Evolutionary conservation across 805 yeast species (phyloP).

Genomic region (Starmerella tilneyi): DNA sequence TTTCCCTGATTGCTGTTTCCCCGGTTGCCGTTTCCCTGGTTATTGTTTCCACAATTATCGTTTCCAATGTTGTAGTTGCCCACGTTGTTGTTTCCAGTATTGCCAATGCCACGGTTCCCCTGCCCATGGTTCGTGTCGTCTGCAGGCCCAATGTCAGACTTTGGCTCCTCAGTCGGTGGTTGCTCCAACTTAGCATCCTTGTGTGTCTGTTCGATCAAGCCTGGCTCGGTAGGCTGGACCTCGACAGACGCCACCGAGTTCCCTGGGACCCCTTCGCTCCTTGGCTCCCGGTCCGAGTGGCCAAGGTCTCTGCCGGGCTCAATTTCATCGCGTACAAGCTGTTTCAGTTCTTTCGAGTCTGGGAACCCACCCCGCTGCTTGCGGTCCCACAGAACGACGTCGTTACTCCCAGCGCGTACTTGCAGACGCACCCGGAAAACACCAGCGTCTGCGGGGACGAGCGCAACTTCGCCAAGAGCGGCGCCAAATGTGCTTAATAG

Average conservation of each 20-base stretch:
- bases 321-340: slow-evolving; percentile 49
- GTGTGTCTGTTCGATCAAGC: neutral
- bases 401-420: slow-evolving; percentile 29
- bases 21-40: neutral
- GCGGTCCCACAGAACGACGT: slow-evolving; percentile 50
- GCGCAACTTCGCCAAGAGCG: slow-evolving; percentile 44
- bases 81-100: neutral
- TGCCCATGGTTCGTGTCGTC: neutral
- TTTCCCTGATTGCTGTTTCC: neutral
- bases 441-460: slow-evolving; percentile 42
- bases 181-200: neutral
- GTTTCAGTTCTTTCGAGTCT: slow-evolving; percentile 69
- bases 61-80: slow-evolving; percentile 1
- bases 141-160: too few species aligned
- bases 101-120: neutral
- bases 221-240: neutral
- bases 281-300: slow-evolving; percentile 43
- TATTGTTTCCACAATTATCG: neutral
- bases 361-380: slow-evolving; percentile 58
- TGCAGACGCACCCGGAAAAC: slow-evolving; percentile 51
- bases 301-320: slow-evolving; percentile 49
- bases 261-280: too few species aligned
- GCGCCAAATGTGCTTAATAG: slow-evolving; percentile 67
- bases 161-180: too few species aligned
- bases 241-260: too few species aligned